Base-by-base conservation (phyloP, 495 filamentous ascomycete genomes). In the Trichoderma gamsii region DNA sequence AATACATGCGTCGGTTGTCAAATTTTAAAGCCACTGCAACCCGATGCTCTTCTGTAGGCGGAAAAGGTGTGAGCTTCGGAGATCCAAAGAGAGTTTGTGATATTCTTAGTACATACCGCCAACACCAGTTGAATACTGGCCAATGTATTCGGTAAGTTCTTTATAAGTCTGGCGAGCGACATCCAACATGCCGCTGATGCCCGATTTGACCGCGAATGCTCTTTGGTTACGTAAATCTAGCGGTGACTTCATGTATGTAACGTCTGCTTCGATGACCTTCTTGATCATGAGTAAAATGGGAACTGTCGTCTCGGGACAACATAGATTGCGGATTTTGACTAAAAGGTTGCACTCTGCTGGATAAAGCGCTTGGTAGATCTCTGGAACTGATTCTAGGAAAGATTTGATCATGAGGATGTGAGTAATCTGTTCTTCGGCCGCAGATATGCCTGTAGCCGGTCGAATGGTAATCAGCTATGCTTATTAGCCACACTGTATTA, bases 201-300 rank as follows among this genome's bases (percentile, higher is more conserved):
- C 91, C 66, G 91, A 88, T 82, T 90, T 95, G 46, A 99, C 87
- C 66, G 95, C 95, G 78, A 96, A 97, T 15, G 91, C 92, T 64
- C 95, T 83, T 76, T 99, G 96, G 72, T 97, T 96, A 65, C 93
- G 86, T 66, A 96, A 80, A 69, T 97, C 95, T 12, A 98, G 83
- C 3, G 95, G 91, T 51, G 87, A 86, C 64, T 84, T 91, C 70
- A 91, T 88, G 72, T 90, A 96, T 4, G 82, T 84, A 1, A 90
- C 89, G 75, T 95, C 89, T 63, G 91, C 86, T 68, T 98, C 96
- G 70, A 99, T 89, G 0, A 86, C 87, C 35, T 79, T 76, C 63
- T 86, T 79, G 67, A 98, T 93, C 3, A 92, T 71, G 9, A 81
- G 75, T 66, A 89, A 79, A 4, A 93, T 81, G 5, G 82, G 80